Conservation (phyloP, 768 basidiomycete species). For the Terana coerulea region DNA sequence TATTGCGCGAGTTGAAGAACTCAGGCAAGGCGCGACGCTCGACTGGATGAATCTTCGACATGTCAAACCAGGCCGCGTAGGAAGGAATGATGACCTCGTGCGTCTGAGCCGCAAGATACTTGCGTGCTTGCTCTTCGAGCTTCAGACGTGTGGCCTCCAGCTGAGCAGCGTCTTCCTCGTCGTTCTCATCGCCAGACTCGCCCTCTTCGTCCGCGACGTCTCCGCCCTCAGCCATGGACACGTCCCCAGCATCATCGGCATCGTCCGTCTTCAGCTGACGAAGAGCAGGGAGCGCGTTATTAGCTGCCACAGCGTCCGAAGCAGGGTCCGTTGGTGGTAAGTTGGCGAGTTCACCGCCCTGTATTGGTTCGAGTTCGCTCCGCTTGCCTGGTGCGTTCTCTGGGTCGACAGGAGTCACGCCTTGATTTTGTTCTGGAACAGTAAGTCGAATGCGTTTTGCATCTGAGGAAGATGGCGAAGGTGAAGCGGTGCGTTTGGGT, state of each 20-base stretch:
- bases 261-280: constrained; percentile 40
- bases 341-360: constrained; percentile 76
- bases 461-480: constrained; percentile 29
- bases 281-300: constrained; percentile 23
- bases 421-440: constrained; percentile 43
- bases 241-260: constrained; percentile 64
- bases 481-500: constrained; percentile 35
- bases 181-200: constrained; percentile 76
- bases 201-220: constrained; percentile 80
- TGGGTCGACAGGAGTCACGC: constrained; percentile 73
- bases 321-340: constrained; percentile 39
- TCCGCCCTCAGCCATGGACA: constrained; percentile 76
- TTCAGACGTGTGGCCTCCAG: constrained; percentile 75
- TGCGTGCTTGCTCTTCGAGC: constrained; percentile 83
- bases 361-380: constrained; percentile 81
- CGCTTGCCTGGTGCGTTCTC: constrained; percentile 82
- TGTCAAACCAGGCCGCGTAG: constrained; percentile 97
- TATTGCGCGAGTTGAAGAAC: constrained; percentile 95
- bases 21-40: constrained; percentile 92
- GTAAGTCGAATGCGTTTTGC: constrained; percentile 33
- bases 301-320: constrained; percentile 31
- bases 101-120: constrained; percentile 95
- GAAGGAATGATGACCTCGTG: constrained; percentile 97
- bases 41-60: constrained; percentile 88
- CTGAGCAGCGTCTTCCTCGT: constrained; percentile 83